Evolutionary conservation across 768 basidiomycete genomes (phyloP), one percentile per base, ranked within the genome.

Genomic region (Hygrophorus russula): DNA sequence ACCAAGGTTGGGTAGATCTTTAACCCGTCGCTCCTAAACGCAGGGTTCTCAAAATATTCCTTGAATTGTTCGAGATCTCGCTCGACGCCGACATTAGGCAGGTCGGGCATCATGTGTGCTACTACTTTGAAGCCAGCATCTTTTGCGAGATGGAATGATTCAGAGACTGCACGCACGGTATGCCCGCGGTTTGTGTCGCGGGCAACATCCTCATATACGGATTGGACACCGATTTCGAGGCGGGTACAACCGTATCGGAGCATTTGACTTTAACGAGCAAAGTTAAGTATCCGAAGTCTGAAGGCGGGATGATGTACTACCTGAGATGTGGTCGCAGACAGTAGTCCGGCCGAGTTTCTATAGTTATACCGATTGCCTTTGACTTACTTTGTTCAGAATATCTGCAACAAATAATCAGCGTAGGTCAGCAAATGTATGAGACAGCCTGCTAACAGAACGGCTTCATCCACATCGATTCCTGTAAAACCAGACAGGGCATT

Each of bases 91-190:
- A 98, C 89, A 58, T 99, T 99, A 7, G 94, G 94, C 7, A 98
- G 74, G 60, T 99, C 94, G 11, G 93, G 92, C 93, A 99, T 99
- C 96, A 98, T 98, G 59, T 99, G 96, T 14, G 93, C 93, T 20
- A 99, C 96, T 43, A 99, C 93, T 64, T 99, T 99, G 81, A 96
- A 99, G 3, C 96, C 96, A 1, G 94, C 96, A 55, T 99, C 94
- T 60, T 99, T 99, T 14, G 92, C 83, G 54, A 99, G 79, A 56
- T 98, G 94, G 65, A 99, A 99, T 10, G 85, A 88, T 60, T 99
- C 94, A 37, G 88, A 82, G 42, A 97, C 94, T 7, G 94, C 90
- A 42, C 90, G 90, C 39, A 99, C 96, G 18, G 96, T 99, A 62
- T 99, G 96, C 0, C 96, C 96, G 43, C 96, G 85, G 59, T 99